phyloP scores from a whole-genome alignment of 495 filamentous ascomycete species.

The Saxophila tyrrhenica region DNA sequence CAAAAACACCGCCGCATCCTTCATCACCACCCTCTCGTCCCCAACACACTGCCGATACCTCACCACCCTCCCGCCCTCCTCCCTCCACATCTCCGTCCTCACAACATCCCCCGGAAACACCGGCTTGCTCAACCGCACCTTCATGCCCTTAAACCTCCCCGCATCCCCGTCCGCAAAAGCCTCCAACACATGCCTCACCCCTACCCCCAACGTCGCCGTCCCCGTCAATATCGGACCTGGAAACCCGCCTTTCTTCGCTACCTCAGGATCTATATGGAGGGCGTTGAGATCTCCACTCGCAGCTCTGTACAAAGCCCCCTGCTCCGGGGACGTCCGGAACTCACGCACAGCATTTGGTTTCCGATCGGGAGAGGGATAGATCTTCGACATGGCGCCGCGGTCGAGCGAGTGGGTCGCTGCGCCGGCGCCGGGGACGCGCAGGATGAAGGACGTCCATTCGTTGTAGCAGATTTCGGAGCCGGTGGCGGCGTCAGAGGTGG shows the following conservation, averaged over 20 bases:
- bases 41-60: neutral
- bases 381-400: neutral
- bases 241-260: neutral
- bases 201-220: neutral
- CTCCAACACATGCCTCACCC: neutral
- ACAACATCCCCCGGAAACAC: neutral
- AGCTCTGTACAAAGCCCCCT: neutral
- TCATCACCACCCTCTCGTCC: neutral
- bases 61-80: neutral
- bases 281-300: neutral
- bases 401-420: neutral
- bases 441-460: constrained; percentile 7
- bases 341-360: neutral
- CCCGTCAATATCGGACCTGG: neutral
- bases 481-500: neutral
- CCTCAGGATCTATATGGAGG: neutral
- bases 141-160: neutral
- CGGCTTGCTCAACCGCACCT: neutral
- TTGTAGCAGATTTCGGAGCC: constrained; percentile 3
- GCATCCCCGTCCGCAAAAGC: neutral
- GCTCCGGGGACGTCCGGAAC: neutral
- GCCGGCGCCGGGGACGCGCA: neutral
- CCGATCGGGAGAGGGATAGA: neutral
- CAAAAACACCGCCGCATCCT: neutral
- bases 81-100: constrained; percentile 2